Percentiles rank a stretch among this genome's conserved stretches.
phyloP scores from a whole-genome alignment of 139 green algal species.

The Edaphochlamys debaryana region DNA sequence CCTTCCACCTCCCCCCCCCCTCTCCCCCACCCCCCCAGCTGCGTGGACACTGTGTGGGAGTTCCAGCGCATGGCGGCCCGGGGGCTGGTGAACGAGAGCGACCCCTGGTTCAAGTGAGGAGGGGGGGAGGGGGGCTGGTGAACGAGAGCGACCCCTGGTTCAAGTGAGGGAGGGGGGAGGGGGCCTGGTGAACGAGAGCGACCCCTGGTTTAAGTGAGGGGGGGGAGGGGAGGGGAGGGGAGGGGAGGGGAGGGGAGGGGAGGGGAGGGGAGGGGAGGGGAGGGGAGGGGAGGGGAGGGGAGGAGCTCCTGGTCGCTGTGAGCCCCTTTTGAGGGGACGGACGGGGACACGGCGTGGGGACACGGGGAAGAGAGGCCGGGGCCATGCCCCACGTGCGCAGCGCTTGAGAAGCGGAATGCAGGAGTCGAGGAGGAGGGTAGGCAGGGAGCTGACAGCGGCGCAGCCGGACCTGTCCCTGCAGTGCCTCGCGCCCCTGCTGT shows the following conservation, averaged over 20 bases:
- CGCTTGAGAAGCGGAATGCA: too few species aligned
- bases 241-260: not conserved
- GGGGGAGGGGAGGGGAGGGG: not conserved
- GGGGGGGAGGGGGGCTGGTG: constrained; percentile 9
- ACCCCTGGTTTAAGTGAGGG: constrained; percentile 1
- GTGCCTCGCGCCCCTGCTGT: too few species aligned
- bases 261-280: too few species aligned
- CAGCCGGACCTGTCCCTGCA: too few species aligned
- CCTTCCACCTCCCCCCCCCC: not conserved
- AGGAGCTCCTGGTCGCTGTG: too few species aligned
- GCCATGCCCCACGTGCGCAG: too few species aligned
- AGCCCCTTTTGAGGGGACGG: too few species aligned
- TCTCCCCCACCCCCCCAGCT: constrained; percentile 37
- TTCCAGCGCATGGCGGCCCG: constrained; percentile 44
- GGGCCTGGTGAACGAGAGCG: constrained; percentile 41
- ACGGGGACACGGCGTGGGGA: too few species aligned
- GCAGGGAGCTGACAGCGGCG: too few species aligned
- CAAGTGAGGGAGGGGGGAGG: not conserved
- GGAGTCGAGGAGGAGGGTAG: too few species aligned
- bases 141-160: constrained; percentile 28
- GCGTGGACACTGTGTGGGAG: constrained; percentile 62
- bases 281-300: too few species aligned
- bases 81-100: constrained; percentile 41
- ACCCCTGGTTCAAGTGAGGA: constrained; percentile 2
- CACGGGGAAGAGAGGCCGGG: too few species aligned